Conservation (phyloP, 2,329 filamentous ascomycete species). For the Cladosporium sp. region DNA sequence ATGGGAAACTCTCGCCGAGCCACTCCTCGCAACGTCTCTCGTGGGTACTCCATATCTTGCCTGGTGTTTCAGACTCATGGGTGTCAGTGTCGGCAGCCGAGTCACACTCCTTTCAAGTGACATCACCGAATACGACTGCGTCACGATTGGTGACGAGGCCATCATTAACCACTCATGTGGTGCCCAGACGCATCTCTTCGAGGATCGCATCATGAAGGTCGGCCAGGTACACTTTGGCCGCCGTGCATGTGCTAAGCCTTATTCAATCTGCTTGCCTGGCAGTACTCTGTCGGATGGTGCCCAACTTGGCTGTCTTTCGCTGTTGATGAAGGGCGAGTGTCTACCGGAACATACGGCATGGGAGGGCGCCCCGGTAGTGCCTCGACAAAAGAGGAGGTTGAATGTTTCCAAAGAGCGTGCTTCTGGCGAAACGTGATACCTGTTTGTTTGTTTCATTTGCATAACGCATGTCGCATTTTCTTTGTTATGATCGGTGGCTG, state of each 20-base stretch:
- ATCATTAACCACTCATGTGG: conserved; percentile 19
- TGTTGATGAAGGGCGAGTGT: conserved; percentile 23
- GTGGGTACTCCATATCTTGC: conserved; percentile 23
- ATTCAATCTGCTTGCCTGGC: conserved; percentile 21
- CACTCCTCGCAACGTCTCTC: conserved; percentile 18
- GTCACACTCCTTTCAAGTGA: conserved; percentile 20
- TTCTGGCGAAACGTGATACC: not conserved
- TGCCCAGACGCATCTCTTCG: conserved; percentile 24
- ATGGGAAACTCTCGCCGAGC: conserved; percentile 19
- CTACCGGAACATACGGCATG: conserved; percentile 19
- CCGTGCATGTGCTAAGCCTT: conserved; percentile 19
- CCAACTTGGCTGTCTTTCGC: conserved; percentile 19
- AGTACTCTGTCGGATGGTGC: conserved; percentile 17
- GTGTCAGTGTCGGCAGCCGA: conserved; percentile 20
- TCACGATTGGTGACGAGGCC: conserved; percentile 23
- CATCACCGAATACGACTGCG: conserved; percentile 23
- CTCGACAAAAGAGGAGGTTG: conserved; percentile 8
- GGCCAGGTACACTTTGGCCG: conserved; percentile 18
- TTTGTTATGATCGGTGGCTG: not conserved
- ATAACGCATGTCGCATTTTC: not conserved
- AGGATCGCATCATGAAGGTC: conserved; percentile 26
- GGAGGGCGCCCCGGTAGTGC: conserved; percentile 20
- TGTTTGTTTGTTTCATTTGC: not conserved
- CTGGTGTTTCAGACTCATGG: conserved; percentile 22
- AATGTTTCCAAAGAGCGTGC: not conserved